Evolutionary conservation across 2,329 filamentous ascomycete genomes (phyloP), one percentile per base, ranked within the genome.

Genomic region (Paramyrothecium sp.): DNA sequence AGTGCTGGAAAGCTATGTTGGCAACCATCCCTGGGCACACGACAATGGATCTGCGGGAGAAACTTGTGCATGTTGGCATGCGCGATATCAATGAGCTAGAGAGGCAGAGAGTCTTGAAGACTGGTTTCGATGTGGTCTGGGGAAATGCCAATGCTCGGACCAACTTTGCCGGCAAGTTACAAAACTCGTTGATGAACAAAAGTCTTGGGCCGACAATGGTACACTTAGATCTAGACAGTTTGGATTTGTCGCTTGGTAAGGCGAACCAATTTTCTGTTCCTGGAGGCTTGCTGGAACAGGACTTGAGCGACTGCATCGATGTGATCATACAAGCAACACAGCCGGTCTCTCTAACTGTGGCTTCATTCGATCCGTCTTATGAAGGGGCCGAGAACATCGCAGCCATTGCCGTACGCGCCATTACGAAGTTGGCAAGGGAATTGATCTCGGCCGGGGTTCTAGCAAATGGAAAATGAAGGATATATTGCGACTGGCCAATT

Each of bases 211-310:
- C 59, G 7, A 64, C 67, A 2, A 60, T 73, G 54, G 67, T 75
- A 7, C 73, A 75, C 50, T 54, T 75, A 2, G 73, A 76, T 49
- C 62, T 75, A 5, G 73, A 75, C 54, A 62, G 66, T 3, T 59
- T 75, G 3, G 73, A 75, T 49, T 57, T 64, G 3, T 69, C 65
- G 1, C 59, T 73, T 13, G 72, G 72, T 0, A 65, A 63, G n/a
- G 72, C 68, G 3, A 75, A 76, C 56, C 69, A 69, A 38, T 75
- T 69, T 54, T 68, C 71, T 22, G 71, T 68, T 0, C 64, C 67
- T 1, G 72, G 71, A 1, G 72, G 71, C 0, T 34, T 76, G 33
- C 50, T 66, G n/a, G 67, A 66, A 21, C 55, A 60, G 3, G 67
- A 69, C 54, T 44, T 69, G 1, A 23, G 51, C 12, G 56, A 51